Conservation (phyloP, 129 eudicot species). For the Escallonia rubra region DNA sequence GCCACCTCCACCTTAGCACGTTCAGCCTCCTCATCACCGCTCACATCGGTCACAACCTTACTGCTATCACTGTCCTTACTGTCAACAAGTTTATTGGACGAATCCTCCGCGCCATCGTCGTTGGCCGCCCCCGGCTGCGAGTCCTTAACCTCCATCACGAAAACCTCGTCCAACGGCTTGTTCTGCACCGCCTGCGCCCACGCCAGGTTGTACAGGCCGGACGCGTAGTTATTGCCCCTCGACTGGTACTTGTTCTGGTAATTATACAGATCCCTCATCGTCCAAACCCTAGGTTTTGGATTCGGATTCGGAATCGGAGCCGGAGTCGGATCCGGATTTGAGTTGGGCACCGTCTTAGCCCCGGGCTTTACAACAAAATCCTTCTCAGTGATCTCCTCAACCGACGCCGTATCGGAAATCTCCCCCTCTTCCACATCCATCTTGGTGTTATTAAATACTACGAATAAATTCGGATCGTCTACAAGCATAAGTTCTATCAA, state of each 20-base stretch:
- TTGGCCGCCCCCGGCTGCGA: conserved; percentile 6
- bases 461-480: conserved; percentile 31
- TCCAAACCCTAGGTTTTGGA: conserved; percentile 52
- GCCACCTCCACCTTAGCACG: conserved; percentile 29
- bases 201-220: conserved; percentile 83
- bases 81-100: background rate
- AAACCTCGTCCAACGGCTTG: conserved; percentile 72
- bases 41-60: conserved; percentile 38
- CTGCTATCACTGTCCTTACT: background rate
- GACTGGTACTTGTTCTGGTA: conserved; percentile 65
- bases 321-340: conserved; percentile 2
- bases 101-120: conserved; percentile 2
- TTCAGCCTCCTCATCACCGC: conserved; percentile 28
- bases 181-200: conserved; percentile 99
- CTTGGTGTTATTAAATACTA: conserved; percentile 26
- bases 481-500: conserved; percentile 23
- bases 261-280: conserved; percentile 77
- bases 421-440: conserved; percentile 86
- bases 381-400: conserved; percentile 69
- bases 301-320: background rate
- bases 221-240: conserved; percentile 38
- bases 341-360: conserved; percentile 19
- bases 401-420: conserved; percentile 77
- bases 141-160: conserved; percentile 42
- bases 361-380: conserved; percentile 35